phyloP scores from a whole-genome alignment of 2,329 filamentous ascomycete species.

The Trichothecium roseum region DNA sequence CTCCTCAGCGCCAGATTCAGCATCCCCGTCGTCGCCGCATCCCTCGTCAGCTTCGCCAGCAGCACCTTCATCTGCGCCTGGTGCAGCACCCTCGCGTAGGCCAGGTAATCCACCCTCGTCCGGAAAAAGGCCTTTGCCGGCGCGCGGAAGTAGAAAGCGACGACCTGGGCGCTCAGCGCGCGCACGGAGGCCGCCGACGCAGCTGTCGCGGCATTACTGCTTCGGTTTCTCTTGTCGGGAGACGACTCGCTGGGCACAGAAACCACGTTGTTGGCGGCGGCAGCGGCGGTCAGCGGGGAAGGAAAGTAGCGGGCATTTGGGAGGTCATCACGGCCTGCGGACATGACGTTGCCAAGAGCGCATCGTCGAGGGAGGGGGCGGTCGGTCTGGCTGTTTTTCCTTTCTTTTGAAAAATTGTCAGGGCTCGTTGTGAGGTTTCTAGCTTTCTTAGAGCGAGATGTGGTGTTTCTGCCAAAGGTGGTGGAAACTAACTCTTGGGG shows the following conservation, averaged over 20 bases:
- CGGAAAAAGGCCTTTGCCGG: slow-evolving; percentile 90
- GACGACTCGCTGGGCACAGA: slow-evolving; percentile 29
- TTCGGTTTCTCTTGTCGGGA: slow-evolving; percentile 33
- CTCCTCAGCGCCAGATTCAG: slow-evolving; percentile 23
- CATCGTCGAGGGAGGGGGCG: too few relatives aligned
- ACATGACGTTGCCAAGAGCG: slow-evolving; percentile 17
- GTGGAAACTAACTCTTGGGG: too few relatives aligned
- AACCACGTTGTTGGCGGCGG: slow-evolving; percentile 26
- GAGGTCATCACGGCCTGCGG: slow-evolving; percentile 7
- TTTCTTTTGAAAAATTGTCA: too few relatives aligned
- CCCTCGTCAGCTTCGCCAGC: slow-evolving; percentile 20
- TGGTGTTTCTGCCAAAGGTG: too few relatives aligned
- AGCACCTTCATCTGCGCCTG: slow-evolving; percentile 30
- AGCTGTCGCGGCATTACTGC: slow-evolving; percentile 51
- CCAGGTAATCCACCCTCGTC: slow-evolving; percentile 74
- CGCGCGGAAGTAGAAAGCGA: slow-evolving; percentile 86
- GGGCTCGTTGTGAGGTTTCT: too few relatives aligned
- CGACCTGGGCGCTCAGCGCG: slow-evolving; percentile 70
- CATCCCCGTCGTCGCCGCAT: slow-evolving; percentile 21
- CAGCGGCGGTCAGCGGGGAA: slow-evolving; percentile 18
- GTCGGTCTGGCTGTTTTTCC: too few relatives aligned
- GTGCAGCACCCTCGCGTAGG: slow-evolving; percentile 44
- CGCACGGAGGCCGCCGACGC: slow-evolving; percentile 80
- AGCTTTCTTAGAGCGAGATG: too few relatives aligned
- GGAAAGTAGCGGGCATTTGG: slow-evolving; percentile 4